Evolutionary conservation across 2,329 filamentous ascomycete genomes (phyloP), one percentile per base, ranked within the genome.

Genomic region (Bipolaris victoriae): DNA sequence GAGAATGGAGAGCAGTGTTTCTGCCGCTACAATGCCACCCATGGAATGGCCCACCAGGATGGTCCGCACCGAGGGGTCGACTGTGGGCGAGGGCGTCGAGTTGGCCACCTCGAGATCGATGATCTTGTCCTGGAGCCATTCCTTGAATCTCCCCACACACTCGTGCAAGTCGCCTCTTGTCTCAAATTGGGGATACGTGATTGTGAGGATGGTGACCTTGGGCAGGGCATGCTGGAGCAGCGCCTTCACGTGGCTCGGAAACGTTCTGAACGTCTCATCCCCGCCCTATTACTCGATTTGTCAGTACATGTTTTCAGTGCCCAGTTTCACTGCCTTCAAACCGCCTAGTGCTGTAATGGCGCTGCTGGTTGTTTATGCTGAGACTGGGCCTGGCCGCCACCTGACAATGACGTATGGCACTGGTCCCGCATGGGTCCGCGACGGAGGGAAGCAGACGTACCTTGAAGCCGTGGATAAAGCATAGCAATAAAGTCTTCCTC

Each of bases 41-140:
- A 89, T 97, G 7, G 90, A 93, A 76, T 97, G 93, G 22, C 93
- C 93, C 55, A 96, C 81, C 15, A 97, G 84, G 45, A 97, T 84
- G 26, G 90, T 89, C 69, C 88, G 88, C 18, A 97, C 91, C 0
- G 89, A 92, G 5, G 92, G 92, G 60, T 96, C 91, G 62, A 96
- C 84, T 0, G 91, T 96, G 0, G 93, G 93, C 5, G 90, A 93
- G 1, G 90, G 86, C 0, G 92, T 94, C 44, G 84, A 83, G 65
- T 90, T 90, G 26, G 84, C 87, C 55, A 97, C 93, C 78, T 99
- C 94, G 69, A 97, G 82, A 76, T 98, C 95, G 68, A 98, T 97
- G 67, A 98, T 91, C 68, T 91, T 91, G 73, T 97, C 89, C 64
- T 93, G 87, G 15, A 98, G 86, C 89, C 91, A 95, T 78, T 90